Evolutionary conservation across 2,329 filamentous ascomycete species (phyloP).

Genomic region (Ceratocystiopsis sp.): DNA sequence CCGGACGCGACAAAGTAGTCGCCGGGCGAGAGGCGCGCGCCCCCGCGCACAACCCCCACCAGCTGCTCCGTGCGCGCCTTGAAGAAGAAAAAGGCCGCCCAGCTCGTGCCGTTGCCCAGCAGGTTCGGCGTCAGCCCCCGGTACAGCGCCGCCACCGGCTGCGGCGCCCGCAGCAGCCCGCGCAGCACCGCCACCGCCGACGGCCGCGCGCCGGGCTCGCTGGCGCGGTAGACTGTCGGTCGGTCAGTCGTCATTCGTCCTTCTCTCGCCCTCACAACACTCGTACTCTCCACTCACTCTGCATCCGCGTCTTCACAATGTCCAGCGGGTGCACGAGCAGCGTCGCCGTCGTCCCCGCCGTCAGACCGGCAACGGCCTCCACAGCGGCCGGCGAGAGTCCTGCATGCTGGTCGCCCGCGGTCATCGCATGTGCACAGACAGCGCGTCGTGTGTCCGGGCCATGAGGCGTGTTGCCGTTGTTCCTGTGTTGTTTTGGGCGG

Average conservation of each 20-base stretch:
- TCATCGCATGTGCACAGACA: too few species aligned
- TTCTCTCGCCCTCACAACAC: too few species aligned
- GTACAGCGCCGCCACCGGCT: constrained; percentile 57
- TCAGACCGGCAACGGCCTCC: constrained; percentile 80
- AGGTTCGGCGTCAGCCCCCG: constrained; percentile 81
- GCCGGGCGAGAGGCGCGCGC: constrained; percentile 36
- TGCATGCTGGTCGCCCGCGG: too few species aligned
- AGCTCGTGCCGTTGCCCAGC: constrained; percentile 75
- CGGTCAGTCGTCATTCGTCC: too few species aligned
- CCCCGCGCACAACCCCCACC: constrained; percentile 15
- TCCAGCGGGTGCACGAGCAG: constrained; percentile 83
- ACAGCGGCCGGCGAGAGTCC: constrained; percentile 60
- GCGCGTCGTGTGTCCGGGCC: too few species aligned
- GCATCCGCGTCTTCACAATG: constrained; percentile 89
- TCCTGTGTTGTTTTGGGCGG: background rate
- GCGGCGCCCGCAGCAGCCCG: constrained; percentile 28
- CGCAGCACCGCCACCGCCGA: constrained; percentile 37
- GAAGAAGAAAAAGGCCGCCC: constrained; percentile 84
- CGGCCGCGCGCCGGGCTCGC: constrained; percentile 15
- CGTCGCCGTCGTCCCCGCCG: constrained; percentile 73
- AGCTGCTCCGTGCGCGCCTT: constrained; percentile 37
- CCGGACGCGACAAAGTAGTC: constrained; percentile 74
- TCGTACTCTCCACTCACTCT: constrained; percentile 51
- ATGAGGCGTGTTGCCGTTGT: constrained; percentile 17
- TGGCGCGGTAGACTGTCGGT: too few species aligned